Conservation (phyloP, 768 basidiomycete genomes). For the Leucosporidium creatinivorum region DNA sequence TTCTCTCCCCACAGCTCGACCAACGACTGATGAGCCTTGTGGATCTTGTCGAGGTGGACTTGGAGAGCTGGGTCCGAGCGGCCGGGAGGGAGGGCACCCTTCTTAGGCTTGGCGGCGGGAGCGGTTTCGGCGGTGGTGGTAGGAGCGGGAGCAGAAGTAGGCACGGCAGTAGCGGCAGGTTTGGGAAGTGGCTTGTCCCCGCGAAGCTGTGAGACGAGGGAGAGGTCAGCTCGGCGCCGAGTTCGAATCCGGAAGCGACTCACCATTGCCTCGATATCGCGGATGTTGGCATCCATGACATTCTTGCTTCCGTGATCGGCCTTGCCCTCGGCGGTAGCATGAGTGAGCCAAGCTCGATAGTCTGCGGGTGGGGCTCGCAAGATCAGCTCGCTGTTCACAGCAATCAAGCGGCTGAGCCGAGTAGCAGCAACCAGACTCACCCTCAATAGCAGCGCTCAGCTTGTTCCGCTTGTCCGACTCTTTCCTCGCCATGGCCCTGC, state of each 20-base stretch:
- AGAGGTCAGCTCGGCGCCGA: background rate
- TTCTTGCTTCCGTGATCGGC: background rate
- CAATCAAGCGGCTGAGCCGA: too few species aligned
- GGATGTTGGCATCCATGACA: background rate
- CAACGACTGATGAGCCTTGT: background rate
- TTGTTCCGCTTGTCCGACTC: slow-evolving; percentile 48
- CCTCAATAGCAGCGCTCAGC: slow-evolving; percentile 56
- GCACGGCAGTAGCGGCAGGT: background rate
- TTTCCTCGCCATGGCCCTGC: slow-evolving; percentile 59
- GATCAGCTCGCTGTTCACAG: background rate
- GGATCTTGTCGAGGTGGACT: slow-evolving; percentile 1
- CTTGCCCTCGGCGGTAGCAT: background rate
- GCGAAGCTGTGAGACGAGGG: background rate
- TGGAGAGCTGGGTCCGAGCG: background rate
- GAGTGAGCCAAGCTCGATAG: slow-evolving; percentile 4
- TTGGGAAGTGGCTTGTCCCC: background rate
- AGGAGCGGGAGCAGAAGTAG: background rate
- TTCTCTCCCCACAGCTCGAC: background rate
- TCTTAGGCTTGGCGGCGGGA: background rate
- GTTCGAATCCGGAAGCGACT: background rate
- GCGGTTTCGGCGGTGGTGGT: background rate
- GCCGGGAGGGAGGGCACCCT: background rate
- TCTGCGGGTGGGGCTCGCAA: background rate
- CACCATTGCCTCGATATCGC: background rate
- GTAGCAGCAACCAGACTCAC: slow-evolving; percentile 42